These are phyloP conservation scores for Aureobasidium sp. DNA, from an alignment of 2,329 filamentous ascomycete species.

Conservation along the genomic window DNA sequence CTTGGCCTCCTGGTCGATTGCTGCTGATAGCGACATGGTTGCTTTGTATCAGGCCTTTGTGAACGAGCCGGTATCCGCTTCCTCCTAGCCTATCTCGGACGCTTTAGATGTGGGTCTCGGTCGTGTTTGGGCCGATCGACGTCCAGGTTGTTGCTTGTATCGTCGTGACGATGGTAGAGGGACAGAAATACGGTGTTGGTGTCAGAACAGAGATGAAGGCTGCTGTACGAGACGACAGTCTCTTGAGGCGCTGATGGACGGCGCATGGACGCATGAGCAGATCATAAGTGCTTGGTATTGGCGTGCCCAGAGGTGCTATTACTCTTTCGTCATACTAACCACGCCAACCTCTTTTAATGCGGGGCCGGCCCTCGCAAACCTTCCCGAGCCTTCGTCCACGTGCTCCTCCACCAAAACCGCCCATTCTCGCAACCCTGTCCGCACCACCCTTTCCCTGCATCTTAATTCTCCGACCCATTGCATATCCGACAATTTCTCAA, in stretches of 20 bases:
- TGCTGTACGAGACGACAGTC: neutral
- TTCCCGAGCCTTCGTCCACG: too few species aligned
- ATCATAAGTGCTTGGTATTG: neutral
- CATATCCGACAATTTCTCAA: neutral
- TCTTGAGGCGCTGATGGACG: neutral
- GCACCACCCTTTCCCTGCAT: neutral
- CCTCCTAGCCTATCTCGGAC: constrained; percentile 3
- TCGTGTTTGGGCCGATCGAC: neutral
- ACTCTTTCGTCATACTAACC: neutral
- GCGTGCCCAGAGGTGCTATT: neutral
- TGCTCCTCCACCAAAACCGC: neutral
- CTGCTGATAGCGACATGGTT: constrained; percentile 10
- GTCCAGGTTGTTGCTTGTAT: neutral
- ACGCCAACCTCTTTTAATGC: too few species aligned
- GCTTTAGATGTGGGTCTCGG: constrained; percentile 7
- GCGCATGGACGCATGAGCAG: neutral
- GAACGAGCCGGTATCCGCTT: neutral
- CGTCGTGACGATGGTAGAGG: neutral
- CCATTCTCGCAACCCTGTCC: neutral
- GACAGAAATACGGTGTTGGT: neutral
- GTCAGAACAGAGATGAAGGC: constrained; percentile 1
- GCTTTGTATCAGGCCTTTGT: neutral
- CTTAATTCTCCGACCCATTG: neutral
- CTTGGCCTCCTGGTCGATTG: constrained; percentile 10
- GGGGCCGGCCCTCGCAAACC: neutral